Percentiles rank a stretch among this genome's conserved stretches.
Conservation (phyloP, 75 land plant genomes). For the Cryptomeria japonica region DNA sequence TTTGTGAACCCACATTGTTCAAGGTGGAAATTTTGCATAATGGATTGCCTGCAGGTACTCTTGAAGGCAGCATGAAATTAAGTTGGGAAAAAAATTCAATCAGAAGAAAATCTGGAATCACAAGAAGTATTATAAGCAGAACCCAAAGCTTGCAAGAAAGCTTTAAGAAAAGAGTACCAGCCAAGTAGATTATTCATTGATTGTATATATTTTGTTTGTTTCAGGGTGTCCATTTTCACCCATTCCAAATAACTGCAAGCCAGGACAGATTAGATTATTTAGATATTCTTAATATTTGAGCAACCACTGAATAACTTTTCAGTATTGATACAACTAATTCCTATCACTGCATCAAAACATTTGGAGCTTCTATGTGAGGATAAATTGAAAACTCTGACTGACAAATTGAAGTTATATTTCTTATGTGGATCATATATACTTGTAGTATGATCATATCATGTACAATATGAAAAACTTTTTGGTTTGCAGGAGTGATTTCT, state of each 20-base stretch:
- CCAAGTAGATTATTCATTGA: neutral
- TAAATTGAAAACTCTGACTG: neutral
- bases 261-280: neutral
- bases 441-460: neutral
- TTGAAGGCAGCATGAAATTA: slow-evolving; percentile 43
- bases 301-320: neutral
- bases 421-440: neutral
- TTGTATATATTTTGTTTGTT: neutral
- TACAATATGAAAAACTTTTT: neutral
- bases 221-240: neutral
- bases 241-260: neutral
- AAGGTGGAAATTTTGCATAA: slow-evolving; percentile 34
- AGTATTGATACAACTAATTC: neutral
- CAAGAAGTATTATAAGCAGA: neutral
- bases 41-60: slow-evolving; percentile 51
- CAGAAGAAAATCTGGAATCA: slow-evolving; percentile 18
- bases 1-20: slow-evolving; percentile 24
- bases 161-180: slow-evolving; percentile 2
- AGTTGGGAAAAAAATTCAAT: slow-evolving; percentile 48
- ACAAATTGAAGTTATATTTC: neutral
- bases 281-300: neutral
- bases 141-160: neutral
- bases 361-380: neutral
- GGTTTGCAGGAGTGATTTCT: neutral
- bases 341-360: neutral